phyloP scores from a whole-genome alignment of 1,139 yeast species.

The Waltiozyma sp. region DNA sequence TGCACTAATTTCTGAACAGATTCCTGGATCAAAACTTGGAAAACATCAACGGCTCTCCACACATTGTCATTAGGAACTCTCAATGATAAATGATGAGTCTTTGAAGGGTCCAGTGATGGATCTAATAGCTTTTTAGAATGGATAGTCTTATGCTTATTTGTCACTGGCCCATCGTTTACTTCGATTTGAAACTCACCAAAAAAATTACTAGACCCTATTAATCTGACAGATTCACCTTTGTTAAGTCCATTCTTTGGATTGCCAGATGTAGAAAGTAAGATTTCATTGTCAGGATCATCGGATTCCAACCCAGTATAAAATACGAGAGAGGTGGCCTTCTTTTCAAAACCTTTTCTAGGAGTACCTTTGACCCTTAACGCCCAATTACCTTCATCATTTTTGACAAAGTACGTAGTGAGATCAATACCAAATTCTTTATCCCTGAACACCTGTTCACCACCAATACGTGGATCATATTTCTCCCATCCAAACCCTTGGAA shows the following conservation, averaged over 20 bases:
- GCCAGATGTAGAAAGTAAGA: slow-evolving; percentile 29
- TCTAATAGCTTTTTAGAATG: slow-evolving; percentile 19
- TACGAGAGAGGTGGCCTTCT: slow-evolving; percentile 51
- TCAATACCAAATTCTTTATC: slow-evolving; percentile 58
- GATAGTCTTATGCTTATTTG: slow-evolving; percentile 31
- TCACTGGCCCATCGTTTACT: slow-evolving; percentile 35
- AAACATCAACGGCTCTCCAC: slow-evolving; percentile 78
- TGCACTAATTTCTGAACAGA: slow-evolving; percentile 40
- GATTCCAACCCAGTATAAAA: slow-evolving; percentile 74
- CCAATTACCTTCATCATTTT: slow-evolving; percentile 70
- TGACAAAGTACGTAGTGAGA: slow-evolving; percentile 64
- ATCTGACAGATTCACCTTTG: slow-evolving; percentile 25
- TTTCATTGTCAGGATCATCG: slow-evolving; percentile 34
- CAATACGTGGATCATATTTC: slow-evolving; percentile 73
- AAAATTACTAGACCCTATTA: slow-evolving; percentile 45
- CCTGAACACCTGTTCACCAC: slow-evolving; percentile 69
- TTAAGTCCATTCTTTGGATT: slow-evolving; percentile 17
- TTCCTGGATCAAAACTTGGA: slow-evolving; percentile 58
- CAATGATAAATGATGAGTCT: slow-evolving; percentile 57
- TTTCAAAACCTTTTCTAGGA: slow-evolving; percentile 41
- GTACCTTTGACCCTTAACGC: slow-evolving; percentile 55
- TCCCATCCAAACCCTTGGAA: slow-evolving; percentile 79
- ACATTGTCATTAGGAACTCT: slow-evolving; percentile 60
- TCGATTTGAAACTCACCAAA: slow-evolving; percentile 45
- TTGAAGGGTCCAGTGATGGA: slow-evolving; percentile 38